Conservation (phyloP, 2,329 filamentous ascomycete species). For the Fusarium begoniae region DNA sequence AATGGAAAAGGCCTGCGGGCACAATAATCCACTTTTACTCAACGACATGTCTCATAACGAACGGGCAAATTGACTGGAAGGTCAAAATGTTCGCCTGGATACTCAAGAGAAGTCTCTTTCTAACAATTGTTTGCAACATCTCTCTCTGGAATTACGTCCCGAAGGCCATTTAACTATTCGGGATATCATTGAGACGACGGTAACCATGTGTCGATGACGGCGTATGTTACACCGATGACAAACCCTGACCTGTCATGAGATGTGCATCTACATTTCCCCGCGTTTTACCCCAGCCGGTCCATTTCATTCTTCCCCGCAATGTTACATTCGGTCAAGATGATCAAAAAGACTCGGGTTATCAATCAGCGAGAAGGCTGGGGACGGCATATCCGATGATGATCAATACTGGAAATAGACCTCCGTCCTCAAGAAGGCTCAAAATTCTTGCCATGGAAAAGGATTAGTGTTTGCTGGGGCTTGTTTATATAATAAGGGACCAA, state of each 20-base stretch:
- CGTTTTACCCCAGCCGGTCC: background rate
- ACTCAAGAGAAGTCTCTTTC: background rate
- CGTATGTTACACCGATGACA: background rate
- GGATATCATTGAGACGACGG: background rate
- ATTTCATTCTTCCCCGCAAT: background rate
- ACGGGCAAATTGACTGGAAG: background rate
- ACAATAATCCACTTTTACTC: accelerated
- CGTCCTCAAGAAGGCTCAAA: background rate
- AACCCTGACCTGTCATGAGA: background rate
- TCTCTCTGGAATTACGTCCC: background rate
- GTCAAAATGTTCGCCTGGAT: accelerated
- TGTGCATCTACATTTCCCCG: background rate
- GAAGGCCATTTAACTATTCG: background rate
- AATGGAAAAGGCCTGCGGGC: too few species aligned
- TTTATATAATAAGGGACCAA: background rate
- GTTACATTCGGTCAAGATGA: background rate
- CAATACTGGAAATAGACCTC: background rate
- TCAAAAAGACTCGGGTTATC: background rate
- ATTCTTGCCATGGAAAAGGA: accelerated
- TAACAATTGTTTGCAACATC: accelerated
- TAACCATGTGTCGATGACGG: background rate
- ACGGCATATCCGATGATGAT: background rate
- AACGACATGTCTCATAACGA: background rate
- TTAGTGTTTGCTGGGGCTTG: accelerated
- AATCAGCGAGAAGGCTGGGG: background rate